Conservation (phyloP, 805 yeast species). For the Candida oleophila region DNA sequence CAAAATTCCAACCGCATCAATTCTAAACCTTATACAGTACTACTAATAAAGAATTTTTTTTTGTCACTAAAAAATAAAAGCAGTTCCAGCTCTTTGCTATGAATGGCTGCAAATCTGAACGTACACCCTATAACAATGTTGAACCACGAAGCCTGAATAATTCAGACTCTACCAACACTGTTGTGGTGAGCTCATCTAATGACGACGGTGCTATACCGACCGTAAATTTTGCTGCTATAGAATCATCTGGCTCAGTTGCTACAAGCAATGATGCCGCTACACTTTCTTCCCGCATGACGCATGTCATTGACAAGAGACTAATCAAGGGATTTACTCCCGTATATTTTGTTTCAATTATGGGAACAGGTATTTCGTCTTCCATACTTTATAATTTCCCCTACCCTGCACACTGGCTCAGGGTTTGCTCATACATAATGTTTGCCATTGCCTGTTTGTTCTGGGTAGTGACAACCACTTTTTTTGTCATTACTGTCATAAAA, state of each 20-base stretch:
- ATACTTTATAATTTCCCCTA: slow-evolving; percentile 68
- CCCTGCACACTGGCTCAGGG: slow-evolving; percentile 54
- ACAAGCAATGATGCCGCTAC: not conserved
- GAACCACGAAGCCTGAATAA: not conserved
- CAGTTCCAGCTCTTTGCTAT: not conserved
- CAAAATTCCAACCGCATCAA: not conserved
- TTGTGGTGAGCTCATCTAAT: not conserved
- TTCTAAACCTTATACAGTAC: not conserved
- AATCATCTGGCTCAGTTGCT: not conserved
- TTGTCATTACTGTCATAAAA: slow-evolving; percentile 37
- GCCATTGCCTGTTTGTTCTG: slow-evolving; percentile 53
- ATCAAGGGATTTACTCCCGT: slow-evolving; percentile 41
- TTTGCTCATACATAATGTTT: slow-evolving; percentile 62
- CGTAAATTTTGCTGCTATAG: not conserved
- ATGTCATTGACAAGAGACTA: slow-evolving; percentile 11
- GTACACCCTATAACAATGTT: not conserved
- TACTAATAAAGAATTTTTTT: too few relatives aligned
- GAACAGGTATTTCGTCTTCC: slow-evolving; percentile 70
- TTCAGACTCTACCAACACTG: not conserved
- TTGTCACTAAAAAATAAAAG: not conserved
- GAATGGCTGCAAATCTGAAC: not conserved
- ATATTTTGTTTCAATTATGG: slow-evolving; percentile 81
- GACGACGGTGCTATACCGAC: too few relatives aligned
- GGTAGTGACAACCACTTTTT: slow-evolving; percentile 40
- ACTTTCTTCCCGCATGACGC: not conserved